Percentiles rank a stretch among this genome's conserved stretches.
These are phyloP conservation scores for Fusarium protoensiforme DNA, from an alignment of 2,329 filamentous ascomycete species.

Conservation along the genomic window DNA sequence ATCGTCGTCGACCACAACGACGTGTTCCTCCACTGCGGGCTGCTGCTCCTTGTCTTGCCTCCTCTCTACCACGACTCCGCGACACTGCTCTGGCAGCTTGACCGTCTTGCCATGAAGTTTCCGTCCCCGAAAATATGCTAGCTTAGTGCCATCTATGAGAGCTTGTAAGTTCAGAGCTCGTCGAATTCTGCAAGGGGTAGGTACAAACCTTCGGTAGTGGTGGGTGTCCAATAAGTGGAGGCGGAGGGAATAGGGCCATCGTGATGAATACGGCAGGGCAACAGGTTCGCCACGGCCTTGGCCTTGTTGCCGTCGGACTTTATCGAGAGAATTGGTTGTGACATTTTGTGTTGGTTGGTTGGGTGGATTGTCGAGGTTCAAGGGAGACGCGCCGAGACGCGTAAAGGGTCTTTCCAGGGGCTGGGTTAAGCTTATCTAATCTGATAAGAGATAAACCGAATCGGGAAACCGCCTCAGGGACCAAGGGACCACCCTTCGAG, in stretches of 20 bases:
- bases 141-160: slow-evolving; percentile 60
- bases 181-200: background rate
- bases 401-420: slow-evolving; percentile 24
- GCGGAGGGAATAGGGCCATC: slow-evolving; percentile 75
- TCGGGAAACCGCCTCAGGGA: background rate
- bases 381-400: slow-evolving; percentile 39
- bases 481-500: background rate
- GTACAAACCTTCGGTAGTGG: slow-evolving; percentile 55
- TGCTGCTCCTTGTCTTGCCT: slow-evolving; percentile 50
- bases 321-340: slow-evolving; percentile 56
- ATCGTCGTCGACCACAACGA: slow-evolving; percentile 46
- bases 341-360: slow-evolving; percentile 46
- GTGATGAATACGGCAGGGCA: slow-evolving; percentile 85
- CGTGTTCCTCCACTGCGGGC: slow-evolving; percentile 51
- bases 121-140: slow-evolving; percentile 81
- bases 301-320: slow-evolving; percentile 34
- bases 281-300: slow-evolving; percentile 72
- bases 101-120: slow-evolving; percentile 77
- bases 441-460: background rate
- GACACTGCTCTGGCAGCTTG: slow-evolving; percentile 76
- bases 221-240: slow-evolving; percentile 77
- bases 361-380: background rate
- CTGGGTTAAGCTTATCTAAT: slow-evolving; percentile 20
- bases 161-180: slow-evolving; percentile 5
- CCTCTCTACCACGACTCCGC: slow-evolving; percentile 67